phyloP scores from a whole-genome alignment of 768 basidiomycete genomes.

The Panaeolus cyanescens region DNA sequence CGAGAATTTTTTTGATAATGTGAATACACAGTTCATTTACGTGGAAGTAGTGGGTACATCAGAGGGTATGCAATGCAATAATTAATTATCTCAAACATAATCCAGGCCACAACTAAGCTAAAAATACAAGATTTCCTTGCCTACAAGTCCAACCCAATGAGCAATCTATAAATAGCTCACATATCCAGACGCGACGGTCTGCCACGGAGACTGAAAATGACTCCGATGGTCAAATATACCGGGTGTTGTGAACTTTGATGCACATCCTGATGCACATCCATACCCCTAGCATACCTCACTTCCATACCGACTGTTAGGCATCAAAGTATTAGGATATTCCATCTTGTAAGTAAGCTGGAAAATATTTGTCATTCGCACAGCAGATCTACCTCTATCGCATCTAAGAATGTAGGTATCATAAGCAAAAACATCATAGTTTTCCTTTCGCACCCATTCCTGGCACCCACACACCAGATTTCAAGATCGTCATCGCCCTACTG shows the following conservation, averaged over 20 bases:
- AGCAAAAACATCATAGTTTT: slow-evolving; percentile 22
- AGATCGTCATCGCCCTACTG: background rate
- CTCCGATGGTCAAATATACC: background rate
- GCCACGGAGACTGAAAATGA: background rate
- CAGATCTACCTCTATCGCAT: too few relatives aligned
- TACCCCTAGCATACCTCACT: background rate
- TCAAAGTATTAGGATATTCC: background rate
- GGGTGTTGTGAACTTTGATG: background rate
- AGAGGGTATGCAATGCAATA: background rate
- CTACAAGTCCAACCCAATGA: background rate
- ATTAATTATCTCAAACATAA: background rate
- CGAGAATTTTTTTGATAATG: too few relatives aligned
- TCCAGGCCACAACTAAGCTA: background rate
- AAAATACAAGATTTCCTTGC: background rate
- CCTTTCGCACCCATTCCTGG: slow-evolving; percentile 44
- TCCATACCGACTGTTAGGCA: background rate
- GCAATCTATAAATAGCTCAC: background rate
- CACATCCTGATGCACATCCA: background rate
- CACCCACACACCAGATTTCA: slow-evolving; percentile 67
- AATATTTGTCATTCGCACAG: background rate
- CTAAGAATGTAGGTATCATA: too few relatives aligned
- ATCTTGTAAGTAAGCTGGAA: background rate
- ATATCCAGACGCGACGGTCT: background rate
- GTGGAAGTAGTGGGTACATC: background rate
- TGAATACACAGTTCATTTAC: too few relatives aligned